Percentiles rank a stretch among this genome's conserved stretches.
Conservation (phyloP, 257 asterid species). For the Euphrasia confusa region DNA sequence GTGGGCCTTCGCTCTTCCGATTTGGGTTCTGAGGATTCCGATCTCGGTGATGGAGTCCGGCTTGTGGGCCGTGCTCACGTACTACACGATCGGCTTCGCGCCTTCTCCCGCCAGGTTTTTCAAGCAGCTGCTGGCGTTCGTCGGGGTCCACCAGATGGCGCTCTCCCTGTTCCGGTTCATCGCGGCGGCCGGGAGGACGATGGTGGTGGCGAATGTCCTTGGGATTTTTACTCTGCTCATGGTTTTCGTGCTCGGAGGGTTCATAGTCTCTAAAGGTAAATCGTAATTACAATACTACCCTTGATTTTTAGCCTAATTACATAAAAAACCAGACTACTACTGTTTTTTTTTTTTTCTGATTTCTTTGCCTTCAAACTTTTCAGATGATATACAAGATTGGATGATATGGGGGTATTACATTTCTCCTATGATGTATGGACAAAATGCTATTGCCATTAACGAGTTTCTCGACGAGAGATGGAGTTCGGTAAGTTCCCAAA, state of each 20-base stretch:
- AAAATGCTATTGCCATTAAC: slow-evolving; percentile 78
- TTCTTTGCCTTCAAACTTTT: neutral
- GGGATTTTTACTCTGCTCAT: slow-evolving; percentile 64
- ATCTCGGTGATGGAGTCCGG: slow-evolving; percentile 56
- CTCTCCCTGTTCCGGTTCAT: slow-evolving; percentile 72
- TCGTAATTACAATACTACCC: neutral
- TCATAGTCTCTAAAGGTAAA: slow-evolving; percentile 62
- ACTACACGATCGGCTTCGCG: slow-evolving; percentile 82
- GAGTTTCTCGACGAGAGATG: slow-evolving; percentile 83
- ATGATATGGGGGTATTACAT: slow-evolving; percentile 90
- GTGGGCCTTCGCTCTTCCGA: slow-evolving; percentile 89
- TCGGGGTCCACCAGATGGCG: slow-evolving; percentile 78
- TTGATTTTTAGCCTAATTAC: no score
- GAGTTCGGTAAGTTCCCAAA: slow-evolving; percentile 53
- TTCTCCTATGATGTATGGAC: slow-evolving; percentile 94
- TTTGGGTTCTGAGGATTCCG: slow-evolving; percentile 71
- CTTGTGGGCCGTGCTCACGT: slow-evolving; percentile 67
- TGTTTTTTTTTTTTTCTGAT: neutral
- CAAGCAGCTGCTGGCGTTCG: slow-evolving; percentile 63
- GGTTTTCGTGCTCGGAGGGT: slow-evolving; percentile 78
- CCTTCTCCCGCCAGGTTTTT: slow-evolving; percentile 75
- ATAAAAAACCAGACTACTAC: neutral
- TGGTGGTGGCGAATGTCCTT: slow-evolving; percentile 66
- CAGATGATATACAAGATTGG: slow-evolving; percentile 76
- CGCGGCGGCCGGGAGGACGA: slow-evolving; percentile 70